Evolutionary conservation across 805 yeast genomes (phyloP).

Genomic region (Candida glaebosa): DNA sequence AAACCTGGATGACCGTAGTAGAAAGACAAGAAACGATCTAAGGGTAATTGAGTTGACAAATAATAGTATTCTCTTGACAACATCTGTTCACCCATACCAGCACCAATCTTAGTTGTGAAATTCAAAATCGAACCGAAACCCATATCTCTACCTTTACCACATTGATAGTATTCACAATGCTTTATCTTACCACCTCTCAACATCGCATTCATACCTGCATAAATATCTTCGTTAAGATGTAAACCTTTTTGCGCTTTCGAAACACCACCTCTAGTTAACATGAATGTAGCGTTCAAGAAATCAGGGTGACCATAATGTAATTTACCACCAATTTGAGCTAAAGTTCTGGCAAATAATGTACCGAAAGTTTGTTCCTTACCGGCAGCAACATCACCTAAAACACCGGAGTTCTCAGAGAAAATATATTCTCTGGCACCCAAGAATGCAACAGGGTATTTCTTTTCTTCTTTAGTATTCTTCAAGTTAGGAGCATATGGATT

Average conservation of each 20-base stretch:
- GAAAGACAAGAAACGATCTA: slow-evolving; percentile 75
- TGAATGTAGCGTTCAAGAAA: slow-evolving; percentile 67
- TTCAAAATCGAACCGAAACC: slow-evolving; percentile 81
- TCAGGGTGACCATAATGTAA: slow-evolving; percentile 88
- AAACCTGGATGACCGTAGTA: slow-evolving; percentile 87
- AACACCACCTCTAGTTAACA: slow-evolving; percentile 85
- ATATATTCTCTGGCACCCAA: slow-evolving; percentile 83
- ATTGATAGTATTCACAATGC: slow-evolving; percentile 79
- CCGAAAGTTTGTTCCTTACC: slow-evolving; percentile 89
- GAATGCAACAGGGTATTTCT: slow-evolving; percentile 65
- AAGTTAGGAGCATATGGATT: slow-evolving; percentile 78
- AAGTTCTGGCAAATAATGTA: slow-evolving; percentile 75
- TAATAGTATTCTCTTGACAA: slow-evolving; percentile 79
- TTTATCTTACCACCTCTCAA: slow-evolving; percentile 80
- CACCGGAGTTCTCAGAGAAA: slow-evolving; percentile 78
- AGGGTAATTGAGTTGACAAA: slow-evolving; percentile 70
- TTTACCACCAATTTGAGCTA: slow-evolving; percentile 80
- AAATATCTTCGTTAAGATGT: slow-evolving; percentile 81
- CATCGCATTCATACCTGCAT: slow-evolving; percentile 80
- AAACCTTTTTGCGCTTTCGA: slow-evolving; percentile 82
- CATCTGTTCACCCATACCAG: slow-evolving; percentile 90
- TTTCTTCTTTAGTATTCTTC: slow-evolving; percentile 48
- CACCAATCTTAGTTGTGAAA: slow-evolving; percentile 81
- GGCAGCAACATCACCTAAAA: slow-evolving; percentile 82
- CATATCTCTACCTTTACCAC: slow-evolving; percentile 84